phyloP scores from a whole-genome alignment of 106 monocot species.

The Dendrobium officinale region DNA sequence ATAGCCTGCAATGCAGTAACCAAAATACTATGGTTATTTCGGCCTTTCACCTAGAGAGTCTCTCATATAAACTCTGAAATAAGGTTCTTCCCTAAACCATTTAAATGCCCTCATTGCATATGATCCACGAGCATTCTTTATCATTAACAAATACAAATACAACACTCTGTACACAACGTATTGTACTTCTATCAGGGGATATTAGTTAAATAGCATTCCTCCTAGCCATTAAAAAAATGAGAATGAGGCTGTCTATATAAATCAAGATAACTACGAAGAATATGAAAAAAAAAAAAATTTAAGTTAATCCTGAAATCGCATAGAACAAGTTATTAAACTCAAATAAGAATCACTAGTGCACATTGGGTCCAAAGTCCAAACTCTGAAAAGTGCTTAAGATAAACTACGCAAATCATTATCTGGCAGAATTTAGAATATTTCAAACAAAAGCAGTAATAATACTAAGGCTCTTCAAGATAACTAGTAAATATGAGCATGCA shows the following conservation, averaged over 20 bases:
- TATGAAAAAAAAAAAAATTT: not conserved
- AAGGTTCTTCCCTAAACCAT: not conserved
- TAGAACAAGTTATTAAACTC: too few species aligned
- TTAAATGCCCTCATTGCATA: not conserved
- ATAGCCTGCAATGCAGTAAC: conserved; percentile 48
- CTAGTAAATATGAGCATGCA: too few species aligned
- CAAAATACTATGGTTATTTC: not conserved
- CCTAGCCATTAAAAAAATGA: not conserved
- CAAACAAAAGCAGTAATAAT: too few species aligned
- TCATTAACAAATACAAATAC: not conserved
- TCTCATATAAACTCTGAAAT: not conserved
- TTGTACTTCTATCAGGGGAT: not conserved
- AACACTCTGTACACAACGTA: not conserved
- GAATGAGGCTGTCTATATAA: too few species aligned
- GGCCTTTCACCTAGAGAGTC: too few species aligned
- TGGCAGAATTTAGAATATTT: too few species aligned
- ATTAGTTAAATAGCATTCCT: not conserved
- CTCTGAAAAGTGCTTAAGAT: too few species aligned
- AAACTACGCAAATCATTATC: too few species aligned
- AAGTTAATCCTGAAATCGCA: not conserved
- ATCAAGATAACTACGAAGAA: too few species aligned
- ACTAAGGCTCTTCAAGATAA: too few species aligned
- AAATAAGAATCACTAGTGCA: too few species aligned
- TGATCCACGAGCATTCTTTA: not conserved
- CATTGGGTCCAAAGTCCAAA: too few species aligned